phyloP scores from a whole-genome alignment of 2,329 filamentous ascomycete species.

The Epicoccum nigrum region DNA sequence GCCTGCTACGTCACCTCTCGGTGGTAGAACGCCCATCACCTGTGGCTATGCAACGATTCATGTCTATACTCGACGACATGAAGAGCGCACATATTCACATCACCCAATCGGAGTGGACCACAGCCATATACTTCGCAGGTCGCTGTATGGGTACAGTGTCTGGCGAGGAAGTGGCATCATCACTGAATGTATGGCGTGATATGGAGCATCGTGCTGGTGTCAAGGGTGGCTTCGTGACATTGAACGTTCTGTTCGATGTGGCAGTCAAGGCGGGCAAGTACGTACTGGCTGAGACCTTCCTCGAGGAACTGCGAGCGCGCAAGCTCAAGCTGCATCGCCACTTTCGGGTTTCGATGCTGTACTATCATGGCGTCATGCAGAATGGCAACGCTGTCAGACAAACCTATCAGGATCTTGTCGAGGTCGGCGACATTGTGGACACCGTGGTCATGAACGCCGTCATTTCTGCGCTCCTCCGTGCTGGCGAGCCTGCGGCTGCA shows the following conservation, averaged over 20 bases:
- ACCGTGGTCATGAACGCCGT: conserved; percentile 86
- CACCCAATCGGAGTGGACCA: conserved; percentile 76
- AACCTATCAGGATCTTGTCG: conserved; percentile 83
- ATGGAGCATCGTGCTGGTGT: conserved; percentile 80
- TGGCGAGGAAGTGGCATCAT: conserved; percentile 67
- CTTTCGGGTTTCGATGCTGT: conserved; percentile 81
- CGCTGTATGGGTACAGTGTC: conserved; percentile 69
- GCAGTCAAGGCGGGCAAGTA: conserved; percentile 87
- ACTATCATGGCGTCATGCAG: conserved; percentile 77
- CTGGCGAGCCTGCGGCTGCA: conserved; percentile 77
- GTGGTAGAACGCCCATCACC: conserved; percentile 60
- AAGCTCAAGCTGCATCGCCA: conserved; percentile 74
- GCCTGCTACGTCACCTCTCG: conserved; percentile 72
- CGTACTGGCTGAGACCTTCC: conserved; percentile 80
- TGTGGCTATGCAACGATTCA: conserved; percentile 78
- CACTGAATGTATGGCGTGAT: conserved; percentile 80
- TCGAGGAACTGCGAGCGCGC: conserved; percentile 78
- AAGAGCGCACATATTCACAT: conserved; percentile 74
- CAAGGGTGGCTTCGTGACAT: conserved; percentile 76
- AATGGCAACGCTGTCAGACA: conserved; percentile 76
- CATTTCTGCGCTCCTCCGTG: conserved; percentile 76
- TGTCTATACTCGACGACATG: conserved; percentile 83
- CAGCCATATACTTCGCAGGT: conserved; percentile 78
- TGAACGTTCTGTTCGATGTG: conserved; percentile 90
- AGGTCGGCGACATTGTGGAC: conserved; percentile 85